These are phyloP conservation scores for Aspergillus latus DNA, from an alignment of 2,329 filamentous ascomycete species.

Conservation along the genomic window DNA sequence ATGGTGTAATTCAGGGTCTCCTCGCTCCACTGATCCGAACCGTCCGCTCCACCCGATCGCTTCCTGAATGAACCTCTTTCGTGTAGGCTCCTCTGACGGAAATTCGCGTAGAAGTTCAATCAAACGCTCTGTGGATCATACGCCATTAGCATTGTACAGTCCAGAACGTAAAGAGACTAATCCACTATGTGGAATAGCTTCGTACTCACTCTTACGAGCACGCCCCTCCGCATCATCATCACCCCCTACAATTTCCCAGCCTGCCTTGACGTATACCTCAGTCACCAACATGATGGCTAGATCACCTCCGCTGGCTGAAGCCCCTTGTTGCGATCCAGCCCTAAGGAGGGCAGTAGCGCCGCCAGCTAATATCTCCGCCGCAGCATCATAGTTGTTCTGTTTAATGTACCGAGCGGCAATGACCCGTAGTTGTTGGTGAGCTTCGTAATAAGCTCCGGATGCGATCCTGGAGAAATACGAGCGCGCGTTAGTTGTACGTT, in stretches of 20 bases:
- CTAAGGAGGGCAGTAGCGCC: conserved; percentile 78
- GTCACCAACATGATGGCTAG: conserved; percentile 81
- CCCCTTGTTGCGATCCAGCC: conserved; percentile 68
- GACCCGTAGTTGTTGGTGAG: conserved; percentile 95
- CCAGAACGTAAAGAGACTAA: background rate
- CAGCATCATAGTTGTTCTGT: conserved; percentile 76
- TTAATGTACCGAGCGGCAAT: conserved; percentile 94
- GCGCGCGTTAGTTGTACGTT: conserved; percentile 19
- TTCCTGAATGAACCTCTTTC: conserved; percentile 88
- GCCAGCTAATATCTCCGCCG: conserved; percentile 80
- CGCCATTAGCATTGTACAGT: background rate
- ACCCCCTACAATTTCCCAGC: conserved; percentile 60
- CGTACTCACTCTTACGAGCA: conserved; percentile 57
- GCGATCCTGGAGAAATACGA: conserved; percentile 61
- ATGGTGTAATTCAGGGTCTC: conserved; percentile 92
- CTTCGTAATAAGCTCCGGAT: conserved; percentile 95
- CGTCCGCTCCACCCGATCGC: conserved; percentile 85
- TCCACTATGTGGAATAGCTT: background rate
- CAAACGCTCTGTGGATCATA: conserved; percentile 53
- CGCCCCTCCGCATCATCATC: conserved; percentile 60
- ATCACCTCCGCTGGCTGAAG: conserved; percentile 90
- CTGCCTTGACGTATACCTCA: conserved; percentile 87
- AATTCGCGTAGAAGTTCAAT: conserved; percentile 80
- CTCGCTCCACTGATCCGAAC: conserved; percentile 81
- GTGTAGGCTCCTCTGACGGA: conserved; percentile 76